Percentiles rank a stretch among this genome's conserved stretches.
Conservation (phyloP, 192 early-diverging fungal species). For the Coemansia sp. region DNA sequence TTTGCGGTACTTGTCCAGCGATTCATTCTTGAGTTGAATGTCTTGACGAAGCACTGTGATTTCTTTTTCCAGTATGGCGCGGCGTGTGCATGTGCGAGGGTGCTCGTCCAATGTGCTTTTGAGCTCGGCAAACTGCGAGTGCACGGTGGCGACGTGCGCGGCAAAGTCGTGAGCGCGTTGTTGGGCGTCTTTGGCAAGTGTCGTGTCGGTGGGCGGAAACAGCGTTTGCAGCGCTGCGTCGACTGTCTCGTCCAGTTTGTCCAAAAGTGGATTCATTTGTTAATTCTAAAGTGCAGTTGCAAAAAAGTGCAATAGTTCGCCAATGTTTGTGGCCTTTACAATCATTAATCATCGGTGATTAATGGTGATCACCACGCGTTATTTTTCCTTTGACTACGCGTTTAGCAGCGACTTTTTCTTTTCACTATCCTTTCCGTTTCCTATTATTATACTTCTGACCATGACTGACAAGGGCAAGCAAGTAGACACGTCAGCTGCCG, state of each 20-base stretch:
- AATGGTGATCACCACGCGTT: not conserved
- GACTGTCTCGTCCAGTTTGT: conserved; percentile 34
- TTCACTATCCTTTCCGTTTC: not conserved
- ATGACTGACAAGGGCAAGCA: conserved; percentile 49
- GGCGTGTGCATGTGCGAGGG: not conserved
- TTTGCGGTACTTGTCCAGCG: conserved; percentile 26
- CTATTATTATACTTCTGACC: not conserved
- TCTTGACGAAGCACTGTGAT: conserved; percentile 37
- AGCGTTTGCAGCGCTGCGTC: conserved; percentile 28
- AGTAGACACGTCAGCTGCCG: conserved; percentile 15
- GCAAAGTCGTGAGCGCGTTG: conserved; percentile 48
- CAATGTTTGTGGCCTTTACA: not conserved
- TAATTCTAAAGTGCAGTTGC: not conserved
- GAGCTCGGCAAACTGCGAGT: conserved; percentile 31
- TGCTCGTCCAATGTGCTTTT: conserved; percentile 22
- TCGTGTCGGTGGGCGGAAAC: conserved; percentile 24
- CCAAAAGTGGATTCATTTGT: conserved; percentile 33
- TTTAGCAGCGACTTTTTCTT: not conserved
- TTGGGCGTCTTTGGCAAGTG: conserved; percentile 25
- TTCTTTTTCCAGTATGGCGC: conserved; percentile 15
- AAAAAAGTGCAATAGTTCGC: not conserved
- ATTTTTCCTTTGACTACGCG: too few species aligned
- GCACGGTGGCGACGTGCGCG: conserved; percentile 14
- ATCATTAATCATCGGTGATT: not conserved
- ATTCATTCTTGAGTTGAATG: conserved; percentile 25